These are phyloP conservation scores for Lactarius tabidus DNA, from an alignment of 768 basidiomycete genomes.

Conservation along the genomic window DNA sequence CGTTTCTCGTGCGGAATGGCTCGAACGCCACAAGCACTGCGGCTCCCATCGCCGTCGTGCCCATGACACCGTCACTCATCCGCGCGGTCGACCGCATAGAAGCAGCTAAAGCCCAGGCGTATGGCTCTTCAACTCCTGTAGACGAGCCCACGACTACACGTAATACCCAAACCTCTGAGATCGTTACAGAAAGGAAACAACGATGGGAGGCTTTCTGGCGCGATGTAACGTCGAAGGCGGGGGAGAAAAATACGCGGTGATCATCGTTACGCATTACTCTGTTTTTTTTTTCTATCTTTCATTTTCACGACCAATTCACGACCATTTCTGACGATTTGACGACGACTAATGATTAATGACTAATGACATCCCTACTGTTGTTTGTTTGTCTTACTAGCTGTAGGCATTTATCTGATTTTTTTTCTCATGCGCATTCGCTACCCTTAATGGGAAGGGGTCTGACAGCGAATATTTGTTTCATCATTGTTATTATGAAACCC, in stretches of 20 bases:
- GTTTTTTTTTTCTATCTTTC: not conserved
- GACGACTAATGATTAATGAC: not conserved
- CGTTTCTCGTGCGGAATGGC: conserved; percentile 43
- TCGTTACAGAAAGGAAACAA: conserved; percentile 2
- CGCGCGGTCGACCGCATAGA: conserved; percentile 58
- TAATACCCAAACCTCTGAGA: not conserved
- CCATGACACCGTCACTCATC: conserved; percentile 62
- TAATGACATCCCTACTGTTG: conserved; percentile 13
- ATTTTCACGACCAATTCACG: not conserved
- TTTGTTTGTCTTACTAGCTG: conserved; percentile 21
- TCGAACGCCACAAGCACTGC: conserved; percentile 3
- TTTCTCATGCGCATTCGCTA: not conserved
- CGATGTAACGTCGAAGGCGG: conserved; percentile 18
- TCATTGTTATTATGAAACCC: not conserved
- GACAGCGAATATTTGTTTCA: not conserved
- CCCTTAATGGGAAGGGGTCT: not conserved
- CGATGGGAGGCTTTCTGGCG: conserved; percentile 24
- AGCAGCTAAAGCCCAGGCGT: conserved; percentile 41
- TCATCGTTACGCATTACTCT: not conserved
- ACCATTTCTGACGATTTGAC: not conserved
- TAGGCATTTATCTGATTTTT: conserved; percentile 8
- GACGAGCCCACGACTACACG: not conserved
- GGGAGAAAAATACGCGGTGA: conserved; percentile 11
- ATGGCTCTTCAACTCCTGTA: not conserved
- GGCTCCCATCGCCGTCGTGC: conserved; percentile 40